Evolutionary conservation across 768 basidiomycete species (phyloP).

Genomic region (Serendipita sp.): DNA sequence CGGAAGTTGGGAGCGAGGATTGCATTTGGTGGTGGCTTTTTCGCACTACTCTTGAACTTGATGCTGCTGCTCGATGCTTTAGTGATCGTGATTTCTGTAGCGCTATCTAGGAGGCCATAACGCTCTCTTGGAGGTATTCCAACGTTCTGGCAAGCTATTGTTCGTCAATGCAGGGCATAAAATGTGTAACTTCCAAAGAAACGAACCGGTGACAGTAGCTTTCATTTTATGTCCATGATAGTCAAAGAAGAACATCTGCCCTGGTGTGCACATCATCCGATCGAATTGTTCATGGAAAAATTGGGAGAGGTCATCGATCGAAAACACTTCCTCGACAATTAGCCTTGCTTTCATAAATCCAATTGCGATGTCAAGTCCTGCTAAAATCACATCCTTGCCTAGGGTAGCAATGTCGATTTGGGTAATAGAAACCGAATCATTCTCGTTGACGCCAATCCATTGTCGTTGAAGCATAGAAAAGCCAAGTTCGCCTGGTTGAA

Average conservation of each 20-base stretch:
- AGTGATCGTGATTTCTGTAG: constrained; percentile 75
- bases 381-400: constrained; percentile 44
- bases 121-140: constrained; percentile 24
- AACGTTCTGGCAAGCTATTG: constrained; percentile 45
- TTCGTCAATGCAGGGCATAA: constrained; percentile 27
- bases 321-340: constrained; percentile 54
- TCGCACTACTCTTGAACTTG: constrained; percentile 82
- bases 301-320: constrained; percentile 69
- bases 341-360: constrained; percentile 40
- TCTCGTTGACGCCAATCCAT: constrained; percentile 71
- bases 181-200: background rate
- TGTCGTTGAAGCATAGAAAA: constrained; percentile 64
- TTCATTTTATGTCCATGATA: constrained; percentile 76
- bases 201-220: constrained; percentile 44
- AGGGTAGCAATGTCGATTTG: constrained; percentile 30
- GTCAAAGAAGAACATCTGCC: constrained; percentile 68
- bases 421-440: constrained; percentile 62
- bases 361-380: constrained; percentile 67
- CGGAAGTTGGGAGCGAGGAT: constrained; percentile 97
- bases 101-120: constrained; percentile 71
- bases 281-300: constrained; percentile 62
- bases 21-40: constrained; percentile 86
- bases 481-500: constrained; percentile 58
- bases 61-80: constrained; percentile 70
- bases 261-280: constrained; percentile 50